These are phyloP conservation scores for Leccinum pellstonianum DNA, from an alignment of 768 basidiomycete genomes.

Conservation along the genomic window DNA sequence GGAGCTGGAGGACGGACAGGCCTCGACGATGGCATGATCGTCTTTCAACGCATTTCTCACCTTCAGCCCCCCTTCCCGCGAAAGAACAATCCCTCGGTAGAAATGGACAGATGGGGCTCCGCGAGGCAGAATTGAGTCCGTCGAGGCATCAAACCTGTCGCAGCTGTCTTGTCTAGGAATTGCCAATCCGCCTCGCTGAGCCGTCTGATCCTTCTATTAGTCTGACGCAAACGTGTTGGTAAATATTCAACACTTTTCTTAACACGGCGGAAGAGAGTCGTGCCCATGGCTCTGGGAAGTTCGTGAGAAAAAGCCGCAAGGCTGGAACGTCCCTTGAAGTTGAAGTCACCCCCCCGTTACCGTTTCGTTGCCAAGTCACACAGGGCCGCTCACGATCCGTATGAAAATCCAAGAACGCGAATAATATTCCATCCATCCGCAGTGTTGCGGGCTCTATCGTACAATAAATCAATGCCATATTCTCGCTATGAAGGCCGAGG, in stretches of 20 bases:
- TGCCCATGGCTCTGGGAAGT: neutral
- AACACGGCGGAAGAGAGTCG: neutral
- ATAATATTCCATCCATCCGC: constrained; percentile 36
- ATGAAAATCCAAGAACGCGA: constrained; percentile 26
- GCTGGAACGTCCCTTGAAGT: neutral
- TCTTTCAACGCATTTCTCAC: neutral
- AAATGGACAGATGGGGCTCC: neutral
- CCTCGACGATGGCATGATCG: neutral
- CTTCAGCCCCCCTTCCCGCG: neutral
- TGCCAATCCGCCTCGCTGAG: neutral
- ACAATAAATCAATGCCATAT: constrained; percentile 38
- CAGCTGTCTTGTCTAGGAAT: neutral
- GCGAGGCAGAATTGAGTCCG: neutral
- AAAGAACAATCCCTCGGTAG: neutral
- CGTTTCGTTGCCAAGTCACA: constrained; percentile 15
- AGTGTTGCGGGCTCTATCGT: constrained; percentile 27
- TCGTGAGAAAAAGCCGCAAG: constrained; percentile 5
- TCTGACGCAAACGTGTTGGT: constrained; percentile 13
- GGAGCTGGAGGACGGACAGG: neutral
- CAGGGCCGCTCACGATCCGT: neutral
- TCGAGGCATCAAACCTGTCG: neutral
- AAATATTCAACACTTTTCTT: neutral
- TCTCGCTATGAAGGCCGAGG: constrained; percentile 20
- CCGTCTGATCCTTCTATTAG: constrained; percentile 5
- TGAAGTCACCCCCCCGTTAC: constrained; percentile 15